These are phyloP conservation scores for Diaporthe citriasiana DNA, from an alignment of 2,329 filamentous ascomycete species.

Conservation along the genomic window DNA sequence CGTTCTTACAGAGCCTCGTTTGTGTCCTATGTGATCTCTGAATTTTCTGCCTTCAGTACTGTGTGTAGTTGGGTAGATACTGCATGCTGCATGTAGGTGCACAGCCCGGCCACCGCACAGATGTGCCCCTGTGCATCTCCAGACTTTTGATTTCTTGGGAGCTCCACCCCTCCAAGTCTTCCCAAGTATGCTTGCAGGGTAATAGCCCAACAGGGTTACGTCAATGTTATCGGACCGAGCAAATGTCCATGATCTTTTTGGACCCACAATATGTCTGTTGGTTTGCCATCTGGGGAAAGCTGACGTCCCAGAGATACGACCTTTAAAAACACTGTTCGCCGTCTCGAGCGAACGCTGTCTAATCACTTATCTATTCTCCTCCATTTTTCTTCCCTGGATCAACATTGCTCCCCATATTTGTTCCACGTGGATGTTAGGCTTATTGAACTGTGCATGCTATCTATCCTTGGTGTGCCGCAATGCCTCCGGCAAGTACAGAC, in stretches of 20 bases:
- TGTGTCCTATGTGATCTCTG: background rate
- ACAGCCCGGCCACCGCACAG: background rate
- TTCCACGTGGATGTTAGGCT: background rate
- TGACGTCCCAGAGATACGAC: background rate
- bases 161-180: conserved; percentile 12
- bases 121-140: background rate
- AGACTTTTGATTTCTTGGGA: conserved; percentile 21
- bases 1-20: background rate
- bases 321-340: conserved; percentile 6
- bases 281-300: background rate
- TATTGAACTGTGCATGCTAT: background rate
- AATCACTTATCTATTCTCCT: background rate
- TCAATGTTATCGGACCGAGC: conserved; percentile 7
- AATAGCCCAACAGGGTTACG: background rate
- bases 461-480: background rate
- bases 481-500: conserved; percentile 2
- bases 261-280: conserved; percentile 5
- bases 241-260: background rate
- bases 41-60: background rate
- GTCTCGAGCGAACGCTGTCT: background rate
- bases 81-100: background rate
- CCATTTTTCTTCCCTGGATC: background rate
- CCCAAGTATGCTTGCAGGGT: background rate
- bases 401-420: background rate
- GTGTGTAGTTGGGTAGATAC: background rate